Evolutionary conservation across 257 asterid species (phyloP).

Genomic region (Thymus quinquecostatus): DNA sequence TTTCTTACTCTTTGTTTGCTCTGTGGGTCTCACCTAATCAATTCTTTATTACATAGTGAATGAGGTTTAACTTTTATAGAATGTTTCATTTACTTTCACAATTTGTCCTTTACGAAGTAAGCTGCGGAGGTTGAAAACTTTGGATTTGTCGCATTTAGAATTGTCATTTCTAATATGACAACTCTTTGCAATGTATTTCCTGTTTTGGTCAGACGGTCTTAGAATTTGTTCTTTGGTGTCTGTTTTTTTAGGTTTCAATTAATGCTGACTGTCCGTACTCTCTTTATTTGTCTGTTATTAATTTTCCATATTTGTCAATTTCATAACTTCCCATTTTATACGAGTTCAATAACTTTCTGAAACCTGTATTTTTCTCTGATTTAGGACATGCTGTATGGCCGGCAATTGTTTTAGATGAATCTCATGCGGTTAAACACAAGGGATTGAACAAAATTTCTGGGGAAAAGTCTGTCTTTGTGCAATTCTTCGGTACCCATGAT

Average conservation of each 20-base stretch:
- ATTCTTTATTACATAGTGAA: background rate
- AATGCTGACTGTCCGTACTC: conserved; percentile 1
- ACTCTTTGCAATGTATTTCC: conserved; percentile 1
- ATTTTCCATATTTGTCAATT: conserved; percentile 7
- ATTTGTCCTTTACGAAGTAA: background rate
- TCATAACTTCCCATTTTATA: conserved; percentile 25
- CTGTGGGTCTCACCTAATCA: background rate
- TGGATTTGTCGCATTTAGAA: background rate
- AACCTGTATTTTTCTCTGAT: conserved; percentile 33
- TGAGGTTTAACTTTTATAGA: background rate
- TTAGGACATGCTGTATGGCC: conserved; percentile 99
- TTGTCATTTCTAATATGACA: background rate
- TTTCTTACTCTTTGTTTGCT: background rate
- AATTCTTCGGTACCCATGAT: conserved; percentile 97
- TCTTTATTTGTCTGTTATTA: conserved; percentile 6
- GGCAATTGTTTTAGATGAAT: conserved; percentile 84
- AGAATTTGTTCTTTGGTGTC: conserved; percentile 1
- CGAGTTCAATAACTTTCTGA: conserved; percentile 12
- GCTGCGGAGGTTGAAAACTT: conserved; percentile 22
- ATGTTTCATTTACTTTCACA: background rate
- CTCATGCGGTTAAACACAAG: conserved; percentile 62
- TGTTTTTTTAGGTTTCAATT: conserved; percentile 5
- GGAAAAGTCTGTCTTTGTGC: conserved; percentile 85
- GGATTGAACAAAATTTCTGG: conserved; percentile 76
- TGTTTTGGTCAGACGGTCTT: background rate